Base-by-base conservation (phyloP, 768 basidiomycete species). In the Tylopilus rubrobrunneus region DNA sequence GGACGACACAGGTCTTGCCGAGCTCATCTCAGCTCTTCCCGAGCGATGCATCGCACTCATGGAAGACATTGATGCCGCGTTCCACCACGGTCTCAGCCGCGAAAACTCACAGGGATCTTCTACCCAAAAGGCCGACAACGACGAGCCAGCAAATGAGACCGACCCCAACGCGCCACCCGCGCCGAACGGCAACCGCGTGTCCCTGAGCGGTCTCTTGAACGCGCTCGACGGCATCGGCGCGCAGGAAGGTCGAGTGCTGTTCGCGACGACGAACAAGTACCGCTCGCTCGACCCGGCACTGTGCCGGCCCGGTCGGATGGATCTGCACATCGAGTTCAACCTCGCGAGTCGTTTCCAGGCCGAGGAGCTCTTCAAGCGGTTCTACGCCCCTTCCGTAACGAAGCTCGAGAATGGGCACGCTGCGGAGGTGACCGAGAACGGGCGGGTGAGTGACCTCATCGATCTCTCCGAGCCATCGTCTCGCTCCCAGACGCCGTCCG, bases 61-160 rank as follows among this genome's bases (percentile, higher is more conserved):
- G 81, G 89, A 92, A 66, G 90, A 92, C 64, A 85, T 92, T 51
- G 90, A 92, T 59, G 87, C 84, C 3, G 89, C 87, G 3, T 87
- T 91, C 69, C 71, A 72, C 31, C 74, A 72, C 42, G 70, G 72
- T 21, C 58, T 78, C 47, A 72, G 48, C 40, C 74, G 75, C 37
- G 71, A 74, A n/a, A 46, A 49, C 4, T 34, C 57, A 17, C 4
- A 19, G 0, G 15, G 21, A 10, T 4, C 56, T 4, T 5, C 51
- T 10, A 34, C 51, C 1, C 53, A 51, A 36, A 19, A 17, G 6
- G 2, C 54, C 2, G 14, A 47, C 21, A 31, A 43, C 17, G 39
- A 54, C 3, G 45, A 52, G 1, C 41, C 11, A 39, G n/a, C 9
- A n/a, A 39, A 19, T 3, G n/a, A 19, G 8, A 9, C n/a, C 15